Conservation (phyloP, 441 rosid genomes). For the Breynia disticha region DNA sequence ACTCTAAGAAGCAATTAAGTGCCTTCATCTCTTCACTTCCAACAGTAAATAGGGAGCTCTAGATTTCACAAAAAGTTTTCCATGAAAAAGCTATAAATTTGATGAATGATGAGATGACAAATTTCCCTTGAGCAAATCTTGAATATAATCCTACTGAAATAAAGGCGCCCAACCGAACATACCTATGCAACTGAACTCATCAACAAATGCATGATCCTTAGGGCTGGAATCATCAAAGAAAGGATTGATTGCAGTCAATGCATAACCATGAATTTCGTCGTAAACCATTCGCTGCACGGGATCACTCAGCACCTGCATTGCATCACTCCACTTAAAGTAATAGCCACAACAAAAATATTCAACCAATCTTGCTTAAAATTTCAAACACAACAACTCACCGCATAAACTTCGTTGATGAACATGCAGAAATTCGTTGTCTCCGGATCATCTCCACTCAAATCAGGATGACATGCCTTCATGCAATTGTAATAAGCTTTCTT, state of each 20-base stretch:
- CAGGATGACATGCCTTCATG: constrained; percentile 97
- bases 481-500: constrained; percentile 92
- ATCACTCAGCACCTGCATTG: constrained; percentile 81
- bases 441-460: constrained; percentile 69
- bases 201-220: constrained; percentile 76
- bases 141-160: not conserved
- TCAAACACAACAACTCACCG: constrained; percentile 37
- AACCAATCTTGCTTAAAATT: not conserved
- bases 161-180: constrained; percentile 10
- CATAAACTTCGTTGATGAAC: constrained; percentile 83
- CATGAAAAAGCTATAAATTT: too few relatives aligned
- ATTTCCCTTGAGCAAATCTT: too few relatives aligned
- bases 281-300: constrained; percentile 91
- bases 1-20: not conserved
- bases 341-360: not conserved
- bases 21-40: not conserved
- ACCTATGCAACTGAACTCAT: constrained; percentile 98
- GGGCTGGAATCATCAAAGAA: constrained; percentile 61
- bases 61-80: too few relatives aligned
- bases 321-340: constrained; percentile 13
- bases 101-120: too few relatives aligned
- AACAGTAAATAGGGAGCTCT: not conserved
- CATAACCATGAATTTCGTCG: constrained; percentile 92
- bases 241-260: constrained; percentile 79
- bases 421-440: constrained; percentile 88